These are phyloP conservation scores for Bacidia gigantensis DNA, from an alignment of 495 filamentous ascomycete species.

Conservation along the genomic window DNA sequence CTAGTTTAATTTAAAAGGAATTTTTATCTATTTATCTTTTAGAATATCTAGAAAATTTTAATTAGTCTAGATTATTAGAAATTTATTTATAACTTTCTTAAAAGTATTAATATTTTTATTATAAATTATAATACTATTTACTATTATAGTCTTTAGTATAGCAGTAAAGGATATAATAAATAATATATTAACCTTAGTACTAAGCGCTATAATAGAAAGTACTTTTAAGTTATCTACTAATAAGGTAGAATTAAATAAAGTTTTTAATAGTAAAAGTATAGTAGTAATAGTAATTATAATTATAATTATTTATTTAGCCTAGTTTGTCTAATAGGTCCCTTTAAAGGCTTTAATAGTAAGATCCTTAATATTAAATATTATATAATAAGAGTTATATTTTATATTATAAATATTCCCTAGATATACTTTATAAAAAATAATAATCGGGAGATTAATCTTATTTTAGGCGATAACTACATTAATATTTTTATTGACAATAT, in stretches of 20 bases:
- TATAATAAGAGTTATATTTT: neutral
- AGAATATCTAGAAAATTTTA: neutral
- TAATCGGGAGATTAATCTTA: conserved; percentile 1
- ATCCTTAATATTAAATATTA: neutral
- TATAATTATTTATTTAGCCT: too few species aligned
- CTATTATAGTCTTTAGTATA: too few species aligned
- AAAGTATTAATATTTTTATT: too few species aligned
- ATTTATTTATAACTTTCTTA: too few species aligned
- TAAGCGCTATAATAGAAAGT: too few species aligned
- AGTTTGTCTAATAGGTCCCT: too few species aligned
- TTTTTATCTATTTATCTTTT: neutral
- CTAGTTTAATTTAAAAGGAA: neutral
- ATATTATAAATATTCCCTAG: neutral
- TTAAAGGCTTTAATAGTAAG: neutral
- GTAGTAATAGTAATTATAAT: too few species aligned
- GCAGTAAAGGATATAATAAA: too few species aligned
- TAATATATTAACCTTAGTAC: too few species aligned
- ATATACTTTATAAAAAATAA: neutral
- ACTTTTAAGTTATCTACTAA: too few species aligned
- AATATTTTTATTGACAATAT: conserved; percentile 2
- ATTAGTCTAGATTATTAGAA: too few species aligned
- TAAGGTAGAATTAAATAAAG: neutral
- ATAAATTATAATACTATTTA: too few species aligned
- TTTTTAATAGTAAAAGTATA: neutral
- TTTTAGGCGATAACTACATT: neutral